Conservation (phyloP, 225 moss, liverwort and hornwort genomes). For the Marchantia polymorpha region DNA sequence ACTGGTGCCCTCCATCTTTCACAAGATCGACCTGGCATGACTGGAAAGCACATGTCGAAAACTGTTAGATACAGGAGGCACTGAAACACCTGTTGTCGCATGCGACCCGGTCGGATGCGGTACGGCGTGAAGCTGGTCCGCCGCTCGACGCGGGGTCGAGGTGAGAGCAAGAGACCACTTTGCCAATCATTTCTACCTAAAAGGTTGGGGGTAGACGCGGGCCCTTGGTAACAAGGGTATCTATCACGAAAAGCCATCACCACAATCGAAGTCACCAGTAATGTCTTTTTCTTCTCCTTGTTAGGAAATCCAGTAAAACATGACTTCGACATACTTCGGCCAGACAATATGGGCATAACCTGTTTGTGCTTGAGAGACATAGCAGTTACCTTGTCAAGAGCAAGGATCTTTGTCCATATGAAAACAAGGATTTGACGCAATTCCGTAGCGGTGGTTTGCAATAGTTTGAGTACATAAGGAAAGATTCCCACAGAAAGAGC, state of each 20-base stretch:
- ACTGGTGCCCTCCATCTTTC: constrained; percentile 88
- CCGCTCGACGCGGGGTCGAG: constrained; percentile 41
- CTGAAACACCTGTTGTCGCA: background rate
- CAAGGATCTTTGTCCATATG: constrained; percentile 97
- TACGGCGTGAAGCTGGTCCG: constrained; percentile 39
- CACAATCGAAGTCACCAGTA: too few relatives aligned
- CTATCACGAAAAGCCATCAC: too few relatives aligned
- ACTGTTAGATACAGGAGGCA: background rate
- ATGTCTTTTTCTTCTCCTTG: too few relatives aligned
- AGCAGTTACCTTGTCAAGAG: constrained; percentile 72
- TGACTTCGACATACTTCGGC: too few relatives aligned
- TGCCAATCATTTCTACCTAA: too few relatives aligned
- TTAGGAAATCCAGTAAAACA: too few relatives aligned
- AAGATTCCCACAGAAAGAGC: constrained; percentile 96
- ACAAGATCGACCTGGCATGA: constrained; percentile 97
- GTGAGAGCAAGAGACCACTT: background rate
- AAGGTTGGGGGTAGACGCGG: too few relatives aligned
- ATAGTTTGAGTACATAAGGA: constrained; percentile 86
- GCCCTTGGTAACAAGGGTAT: too few relatives aligned
- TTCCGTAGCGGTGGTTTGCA: constrained; percentile 92
- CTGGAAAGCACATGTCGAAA: constrained; percentile 40
- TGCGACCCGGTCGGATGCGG: constrained; percentile 43
- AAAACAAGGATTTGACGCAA: constrained; percentile 95
- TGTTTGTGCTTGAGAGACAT: too few relatives aligned
- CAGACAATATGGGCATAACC: too few relatives aligned